These are phyloP conservation scores for Cyberlindnera bimundalis DNA, from an alignment of 805 yeast genomes.

Conservation along the genomic window DNA sequence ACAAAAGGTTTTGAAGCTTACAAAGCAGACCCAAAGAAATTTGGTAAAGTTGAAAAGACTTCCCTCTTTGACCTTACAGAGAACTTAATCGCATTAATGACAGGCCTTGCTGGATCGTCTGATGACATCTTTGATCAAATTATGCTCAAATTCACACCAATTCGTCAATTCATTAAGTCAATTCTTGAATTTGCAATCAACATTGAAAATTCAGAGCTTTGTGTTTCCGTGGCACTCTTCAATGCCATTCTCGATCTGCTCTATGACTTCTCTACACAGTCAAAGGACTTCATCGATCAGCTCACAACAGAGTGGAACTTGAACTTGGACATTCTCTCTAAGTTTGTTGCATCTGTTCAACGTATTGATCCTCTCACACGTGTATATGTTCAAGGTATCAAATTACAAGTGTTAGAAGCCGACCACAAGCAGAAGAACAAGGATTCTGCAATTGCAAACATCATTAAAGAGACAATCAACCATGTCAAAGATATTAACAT, in stretches of 20 bases:
- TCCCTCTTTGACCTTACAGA: conserved; percentile 66
- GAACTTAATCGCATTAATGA: conserved; percentile 64
- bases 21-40: conserved; percentile 24
- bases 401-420: conserved; percentile 35
- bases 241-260: conserved; percentile 54
- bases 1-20: conserved; percentile 45
- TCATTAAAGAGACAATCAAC: conserved; percentile 25
- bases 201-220: conserved; percentile 25
- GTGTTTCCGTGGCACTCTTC: conserved; percentile 41
- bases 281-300: conserved; percentile 44
- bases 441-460: conserved; percentile 22
- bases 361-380: conserved; percentile 32
- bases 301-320: conserved; percentile 19
- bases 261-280: conserved; percentile 59
- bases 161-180: conserved; percentile 27
- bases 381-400: conserved; percentile 36
- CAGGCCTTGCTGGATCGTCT: conserved; percentile 62
- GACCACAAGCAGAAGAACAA: conserved; percentile 17
- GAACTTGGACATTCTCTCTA: conserved; percentile 14
- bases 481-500: conserved; percentile 33
- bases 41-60: conserved; percentile 39
- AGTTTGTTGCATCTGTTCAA: conserved; percentile 11
- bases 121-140: conserved; percentile 53
- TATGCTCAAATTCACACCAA: conserved; percentile 24
- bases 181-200: conserved; percentile 30